Evolutionary conservation across 345 rosid species (phyloP).

Genomic region (Populus ilicifolia): DNA sequence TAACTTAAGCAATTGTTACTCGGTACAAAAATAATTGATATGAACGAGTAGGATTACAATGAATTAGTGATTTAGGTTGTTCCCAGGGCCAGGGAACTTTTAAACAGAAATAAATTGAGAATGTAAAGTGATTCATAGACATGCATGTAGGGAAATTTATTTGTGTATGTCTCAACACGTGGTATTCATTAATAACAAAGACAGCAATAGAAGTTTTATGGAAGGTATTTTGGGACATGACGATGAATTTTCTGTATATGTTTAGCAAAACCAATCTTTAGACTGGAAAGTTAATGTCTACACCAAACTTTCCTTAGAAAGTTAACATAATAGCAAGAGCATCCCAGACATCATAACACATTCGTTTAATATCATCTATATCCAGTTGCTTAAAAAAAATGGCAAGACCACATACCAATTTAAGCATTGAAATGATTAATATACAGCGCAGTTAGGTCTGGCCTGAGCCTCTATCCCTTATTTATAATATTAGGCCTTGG

Average conservation of each 20-base stretch:
- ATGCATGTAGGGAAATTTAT: conserved; percentile 1
- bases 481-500: neutral
- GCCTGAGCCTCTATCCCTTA: neutral
- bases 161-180: neutral
- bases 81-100: neutral
- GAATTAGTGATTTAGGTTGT: neutral
- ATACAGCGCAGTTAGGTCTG: conserved; percentile 4
- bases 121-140: neutral
- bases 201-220: neutral
- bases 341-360: neutral
- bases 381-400: neutral
- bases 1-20: neutral
- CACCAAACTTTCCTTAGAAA: neutral
- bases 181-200: neutral
- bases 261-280: neutral
- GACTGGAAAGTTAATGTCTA: neutral
- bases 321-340: neutral
- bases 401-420: neutral
- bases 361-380: neutral
- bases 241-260: conserved; percentile 3
- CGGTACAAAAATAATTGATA: neutral
- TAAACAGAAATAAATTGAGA: neutral
- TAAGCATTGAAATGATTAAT: neutral
- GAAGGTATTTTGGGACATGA: neutral
- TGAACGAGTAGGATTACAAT: neutral